Conservation (phyloP, 495 filamentous ascomycete genomes). For the Terfezia boudieri region DNA sequence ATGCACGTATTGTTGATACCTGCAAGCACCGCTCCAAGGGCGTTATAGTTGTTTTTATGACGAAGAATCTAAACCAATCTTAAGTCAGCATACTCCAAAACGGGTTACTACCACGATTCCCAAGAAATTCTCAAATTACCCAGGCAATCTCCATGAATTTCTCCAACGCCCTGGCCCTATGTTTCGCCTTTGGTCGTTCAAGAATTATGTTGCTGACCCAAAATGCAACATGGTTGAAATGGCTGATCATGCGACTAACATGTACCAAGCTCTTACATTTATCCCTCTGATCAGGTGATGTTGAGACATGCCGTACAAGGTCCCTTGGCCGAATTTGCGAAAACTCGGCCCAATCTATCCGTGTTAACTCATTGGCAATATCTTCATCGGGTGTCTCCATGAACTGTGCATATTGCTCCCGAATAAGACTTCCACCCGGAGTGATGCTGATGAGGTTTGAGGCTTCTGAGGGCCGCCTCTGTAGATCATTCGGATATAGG, state of each 20-base stretch:
- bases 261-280: conserved; percentile 59
- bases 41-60: conserved; percentile 89
- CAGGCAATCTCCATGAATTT: conserved; percentile 76
- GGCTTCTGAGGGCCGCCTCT: conserved; percentile 24
- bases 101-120: not conserved
- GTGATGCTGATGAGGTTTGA: conserved; percentile 22
- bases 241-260: conserved; percentile 79
- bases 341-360: conserved; percentile 95
- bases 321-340: conserved; percentile 89
- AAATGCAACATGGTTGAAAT: conserved; percentile 87
- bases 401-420: conserved; percentile 15
- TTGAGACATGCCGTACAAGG: conserved; percentile 68
- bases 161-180: conserved; percentile 69
- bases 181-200: conserved; percentile 86
- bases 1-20: conserved; percentile 77
- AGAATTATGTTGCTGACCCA: conserved; percentile 85
- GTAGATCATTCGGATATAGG: conserved; percentile 1
- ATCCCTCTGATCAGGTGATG: conserved; percentile 46
- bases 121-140: conserved; percentile 16
- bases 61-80: conserved; percentile 39
- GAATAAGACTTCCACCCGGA: conserved; percentile 11
- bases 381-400: conserved; percentile 33
- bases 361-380: conserved; percentile 75
- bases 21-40: conserved; percentile 75
- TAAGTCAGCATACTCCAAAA: conserved; percentile 4